Conservation (phyloP, 768 basidiomycete species). For the Termitomyces sp. region DNA sequence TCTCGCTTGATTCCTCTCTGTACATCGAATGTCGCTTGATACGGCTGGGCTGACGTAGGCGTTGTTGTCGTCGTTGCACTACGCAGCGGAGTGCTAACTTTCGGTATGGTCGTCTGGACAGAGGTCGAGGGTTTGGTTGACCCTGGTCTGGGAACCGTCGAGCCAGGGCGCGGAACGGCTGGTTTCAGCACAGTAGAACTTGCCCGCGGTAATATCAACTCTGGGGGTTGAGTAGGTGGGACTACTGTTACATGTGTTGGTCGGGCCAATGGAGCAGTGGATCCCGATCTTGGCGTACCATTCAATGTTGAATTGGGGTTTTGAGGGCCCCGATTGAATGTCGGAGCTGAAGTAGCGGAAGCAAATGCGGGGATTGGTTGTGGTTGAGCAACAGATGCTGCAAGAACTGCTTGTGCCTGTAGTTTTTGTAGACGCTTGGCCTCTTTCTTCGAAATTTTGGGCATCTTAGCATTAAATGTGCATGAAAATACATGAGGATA, state of each 20-base stretch:
- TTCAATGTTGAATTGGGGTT: constrained; percentile 14
- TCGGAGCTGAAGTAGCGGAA: constrained; percentile 23
- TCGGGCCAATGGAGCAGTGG: constrained; percentile 16
- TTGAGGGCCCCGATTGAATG: constrained; percentile 19
- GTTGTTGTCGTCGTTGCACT: constrained; percentile 23
- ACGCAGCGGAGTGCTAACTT: constrained; percentile 19
- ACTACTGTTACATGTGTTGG: constrained; percentile 14
- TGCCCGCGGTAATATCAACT: constrained; percentile 19
- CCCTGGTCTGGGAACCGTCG: constrained; percentile 20
- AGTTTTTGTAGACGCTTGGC: constrained; percentile 63
- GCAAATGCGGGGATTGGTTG: constrained; percentile 27
- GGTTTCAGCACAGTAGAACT: constrained; percentile 10
- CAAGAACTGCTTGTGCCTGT: constrained; percentile 30
- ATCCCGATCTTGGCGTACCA: constrained; percentile 30
- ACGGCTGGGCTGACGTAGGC: constrained; percentile 23
- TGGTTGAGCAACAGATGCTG: constrained; percentile 19
- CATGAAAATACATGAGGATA: constrained; percentile 13
- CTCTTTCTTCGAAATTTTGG: constrained; percentile 53
- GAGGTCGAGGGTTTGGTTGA: constrained; percentile 19
- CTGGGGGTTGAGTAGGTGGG: constrained; percentile 15
- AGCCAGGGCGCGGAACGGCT: constrained; percentile 17
- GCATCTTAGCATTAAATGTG: not conserved
- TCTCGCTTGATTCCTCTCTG: constrained; percentile 39
- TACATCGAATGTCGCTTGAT: constrained; percentile 11
- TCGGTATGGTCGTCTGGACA: constrained; percentile 17